phyloP scores from a whole-genome alignment of 2,329 filamentous ascomycete species.

The Penicillium sp. region DNA sequence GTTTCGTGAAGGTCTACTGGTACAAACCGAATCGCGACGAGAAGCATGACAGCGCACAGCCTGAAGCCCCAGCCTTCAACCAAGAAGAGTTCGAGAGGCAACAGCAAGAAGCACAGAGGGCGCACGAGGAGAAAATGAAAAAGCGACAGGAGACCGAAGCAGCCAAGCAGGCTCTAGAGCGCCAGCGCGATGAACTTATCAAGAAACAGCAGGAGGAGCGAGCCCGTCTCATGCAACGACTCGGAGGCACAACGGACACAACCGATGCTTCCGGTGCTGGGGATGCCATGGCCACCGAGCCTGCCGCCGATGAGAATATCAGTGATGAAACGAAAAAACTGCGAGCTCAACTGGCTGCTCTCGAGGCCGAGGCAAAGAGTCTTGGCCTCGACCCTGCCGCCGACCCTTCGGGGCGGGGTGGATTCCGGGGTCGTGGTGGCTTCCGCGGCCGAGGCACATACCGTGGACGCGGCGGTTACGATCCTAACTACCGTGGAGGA shows the following conservation, averaged over 20 bases:
- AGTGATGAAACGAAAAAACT: conserved; percentile 52
- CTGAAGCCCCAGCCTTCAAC: conserved; percentile 50
- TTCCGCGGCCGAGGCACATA: conserved; percentile 39
- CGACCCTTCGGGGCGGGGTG: conserved; percentile 28
- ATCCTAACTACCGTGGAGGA: conserved; percentile 38
- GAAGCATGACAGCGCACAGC: conserved; percentile 24
- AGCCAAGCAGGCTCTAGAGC: conserved; percentile 52
- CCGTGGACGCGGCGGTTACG: conserved; percentile 43
- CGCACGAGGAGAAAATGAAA: conserved; percentile 53
- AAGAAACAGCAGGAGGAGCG: conserved; percentile 57
- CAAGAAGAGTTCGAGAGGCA: conserved; percentile 53
- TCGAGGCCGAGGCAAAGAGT: conserved; percentile 55
- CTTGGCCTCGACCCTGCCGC: conserved; percentile 50
- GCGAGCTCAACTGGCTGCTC: conserved; percentile 52
- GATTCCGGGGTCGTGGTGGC: conserved; percentile 40
- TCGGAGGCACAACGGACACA: conserved; percentile 42
- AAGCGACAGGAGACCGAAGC: conserved; percentile 53
- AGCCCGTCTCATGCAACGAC: conserved; percentile 47
- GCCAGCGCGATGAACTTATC: conserved; percentile 49
- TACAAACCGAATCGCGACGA: conserved; percentile 46
- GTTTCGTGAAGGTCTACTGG: conserved; percentile 65
- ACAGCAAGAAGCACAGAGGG: conserved; percentile 57
- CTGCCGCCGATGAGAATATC: conserved; percentile 34
- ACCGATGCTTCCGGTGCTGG: conserved; percentile 28
- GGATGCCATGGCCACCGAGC: conserved; percentile 21